Evolutionary conservation across 1,284 basidiomycete genomes (phyloP).

Genomic region (Gymnopus androsaceus): DNA sequence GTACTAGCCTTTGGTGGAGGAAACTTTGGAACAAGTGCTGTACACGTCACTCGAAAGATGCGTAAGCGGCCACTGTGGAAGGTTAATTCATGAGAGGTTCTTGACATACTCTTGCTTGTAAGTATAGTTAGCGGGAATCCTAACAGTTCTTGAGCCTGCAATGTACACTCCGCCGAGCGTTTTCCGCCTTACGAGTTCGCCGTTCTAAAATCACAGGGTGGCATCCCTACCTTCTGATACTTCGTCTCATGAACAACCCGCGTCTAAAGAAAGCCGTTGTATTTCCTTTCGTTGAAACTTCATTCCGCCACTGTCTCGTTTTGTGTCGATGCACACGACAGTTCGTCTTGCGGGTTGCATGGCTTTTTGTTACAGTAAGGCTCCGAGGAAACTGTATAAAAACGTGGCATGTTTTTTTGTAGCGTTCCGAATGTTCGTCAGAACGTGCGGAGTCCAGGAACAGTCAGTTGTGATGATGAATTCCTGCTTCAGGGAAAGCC

Average conservation of each 20-base stretch:
- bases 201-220: neutral
- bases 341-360: neutral
- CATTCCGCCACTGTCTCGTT: neutral
- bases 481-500: neutral
- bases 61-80: slow-evolving; percentile 84
- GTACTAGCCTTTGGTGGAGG: slow-evolving; percentile 77
- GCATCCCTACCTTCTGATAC: slow-evolving; percentile 4
- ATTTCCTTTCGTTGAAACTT: too few species aligned
- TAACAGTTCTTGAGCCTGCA: neutral
- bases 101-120: slow-evolving; percentile 10
- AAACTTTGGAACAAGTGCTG: slow-evolving; percentile 68
- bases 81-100: slow-evolving; percentile 63
- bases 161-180: neutral
- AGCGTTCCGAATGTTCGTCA: neutral
- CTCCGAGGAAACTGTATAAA: neutral
- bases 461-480: neutral
- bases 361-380: too few species aligned
- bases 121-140: slow-evolving; percentile 14
- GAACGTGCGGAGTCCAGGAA: slow-evolving; percentile 9
- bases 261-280: neutral
- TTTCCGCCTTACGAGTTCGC: neutral
- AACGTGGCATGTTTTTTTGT: too few species aligned
- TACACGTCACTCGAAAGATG: slow-evolving; percentile 84
- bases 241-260: slow-evolving; percentile 1
- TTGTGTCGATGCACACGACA: neutral